Evolutionary conservation across 257 asterid species (phyloP).

Genomic region (Euphrasia confusa): DNA sequence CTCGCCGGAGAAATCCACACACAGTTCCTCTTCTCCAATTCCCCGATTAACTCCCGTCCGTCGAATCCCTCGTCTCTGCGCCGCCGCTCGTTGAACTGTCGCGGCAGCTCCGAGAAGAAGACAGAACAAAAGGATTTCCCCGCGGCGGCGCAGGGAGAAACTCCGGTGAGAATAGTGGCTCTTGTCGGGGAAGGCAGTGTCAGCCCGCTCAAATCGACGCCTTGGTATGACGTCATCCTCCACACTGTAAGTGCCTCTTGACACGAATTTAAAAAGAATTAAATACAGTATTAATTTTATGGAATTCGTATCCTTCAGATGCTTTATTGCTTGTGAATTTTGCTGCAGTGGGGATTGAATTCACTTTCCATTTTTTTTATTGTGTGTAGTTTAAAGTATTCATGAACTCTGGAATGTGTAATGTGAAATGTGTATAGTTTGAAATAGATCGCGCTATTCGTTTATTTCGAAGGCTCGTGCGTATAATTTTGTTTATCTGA

Average conservation of each 20-base stretch:
- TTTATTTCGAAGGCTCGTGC: not conserved
- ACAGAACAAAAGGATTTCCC: conserved; percentile 25
- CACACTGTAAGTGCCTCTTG: conserved; percentile 57
- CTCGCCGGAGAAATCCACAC: conserved; percentile 14
- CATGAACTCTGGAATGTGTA: not conserved
- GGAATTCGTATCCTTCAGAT: not conserved
- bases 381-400: not conserved
- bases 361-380: not conserved
- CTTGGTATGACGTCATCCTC: conserved; percentile 82
- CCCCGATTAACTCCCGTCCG: not conserved
- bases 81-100: conserved; percentile 23
- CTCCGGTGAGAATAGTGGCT: conserved; percentile 64
- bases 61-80: conserved; percentile 12
- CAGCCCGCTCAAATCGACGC: conserved; percentile 76
- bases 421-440: no score
- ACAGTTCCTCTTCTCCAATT: not conserved
- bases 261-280: not conserved
- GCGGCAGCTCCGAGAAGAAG: conserved; percentile 21
- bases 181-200: conserved; percentile 76
- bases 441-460: not conserved
- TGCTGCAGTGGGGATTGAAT: not conserved
- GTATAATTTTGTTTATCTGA: not conserved
- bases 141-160: conserved; percentile 26
- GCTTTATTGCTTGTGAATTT: not conserved
- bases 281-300: not conserved